Evolutionary conservation across 306 rosid genomes (phyloP), one percentile per base, ranked within the genome.

Genomic region (Alnus rubra): DNA sequence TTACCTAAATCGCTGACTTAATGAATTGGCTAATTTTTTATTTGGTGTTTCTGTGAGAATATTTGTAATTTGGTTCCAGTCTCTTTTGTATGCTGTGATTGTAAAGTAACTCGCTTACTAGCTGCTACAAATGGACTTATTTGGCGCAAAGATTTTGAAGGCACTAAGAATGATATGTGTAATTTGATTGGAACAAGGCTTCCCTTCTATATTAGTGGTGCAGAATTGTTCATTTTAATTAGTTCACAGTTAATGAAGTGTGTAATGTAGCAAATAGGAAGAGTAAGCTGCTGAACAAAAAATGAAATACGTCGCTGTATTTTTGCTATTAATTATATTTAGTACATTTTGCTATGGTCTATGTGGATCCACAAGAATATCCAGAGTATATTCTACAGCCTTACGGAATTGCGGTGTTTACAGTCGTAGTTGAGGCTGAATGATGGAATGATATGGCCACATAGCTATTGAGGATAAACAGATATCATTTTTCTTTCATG

Each of bases 171-270:
- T 7, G 9, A 18, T 3, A 42, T 39, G 47, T 39, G 47, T 49
- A 5, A 14, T 14, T 35, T 64, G 48, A 64, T 67, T 67, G 72
- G 49, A 67, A 67, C 72, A 1, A 18, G 72, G 72, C 72, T 64
- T 64, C 71, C 8, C 71, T 65, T 65, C 6, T 65, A 65, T 37
- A 37, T 13, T 39, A 7, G 16, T 67, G 11, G 18, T 67, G 50
- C 28, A 35, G 16, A 23, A 39, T 37, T 5, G 30, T 39, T 65
- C 12, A 42, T 65, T 33, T 49, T 16, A 15, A 39, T 16, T 65
- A 37, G 49, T 16, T 13, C 12, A 11, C 10, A 5, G 30, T 18
- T 3, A n/a, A 33, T 30, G 69, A 14, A 33, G 45, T 33, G 15
- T 33, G 48, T 35, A 14, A 33, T 35, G 10, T 14, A 7, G 44